Conservation (phyloP, 2,329 filamentous ascomycete species). For the Lasiodiplodia citricola region DNA sequence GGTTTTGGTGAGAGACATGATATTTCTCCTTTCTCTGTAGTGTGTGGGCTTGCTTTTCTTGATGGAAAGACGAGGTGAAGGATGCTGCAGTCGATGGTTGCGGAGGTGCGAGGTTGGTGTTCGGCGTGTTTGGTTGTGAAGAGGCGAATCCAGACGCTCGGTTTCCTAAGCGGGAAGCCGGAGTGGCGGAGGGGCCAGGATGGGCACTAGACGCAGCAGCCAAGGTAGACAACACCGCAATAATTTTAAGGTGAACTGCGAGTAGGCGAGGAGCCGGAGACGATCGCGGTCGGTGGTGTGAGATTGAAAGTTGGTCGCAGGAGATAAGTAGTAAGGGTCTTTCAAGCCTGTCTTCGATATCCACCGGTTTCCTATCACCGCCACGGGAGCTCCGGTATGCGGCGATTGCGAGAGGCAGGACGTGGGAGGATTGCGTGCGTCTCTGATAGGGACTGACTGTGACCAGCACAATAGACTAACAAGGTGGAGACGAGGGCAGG, state of each 20-base stretch:
- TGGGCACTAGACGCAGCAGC: not conserved
- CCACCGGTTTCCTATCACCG: not conserved
- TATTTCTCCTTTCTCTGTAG: not conserved
- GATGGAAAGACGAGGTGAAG: not conserved
- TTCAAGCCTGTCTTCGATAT: not conserved
- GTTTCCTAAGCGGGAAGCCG: conserved; percentile 19
- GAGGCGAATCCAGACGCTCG: not conserved
- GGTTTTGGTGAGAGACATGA: conserved; percentile 12
- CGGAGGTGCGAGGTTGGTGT: not conserved
- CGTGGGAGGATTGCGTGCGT: conserved; percentile 1
- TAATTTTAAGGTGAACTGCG: not conserved
- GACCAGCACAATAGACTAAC: conserved; percentile 12
- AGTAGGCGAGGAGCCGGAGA: too few species aligned
- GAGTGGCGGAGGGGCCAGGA: not conserved
- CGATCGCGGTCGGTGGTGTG: not conserved
- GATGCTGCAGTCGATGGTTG: not conserved
- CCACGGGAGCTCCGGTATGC: not conserved
- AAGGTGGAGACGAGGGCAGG: not conserved
- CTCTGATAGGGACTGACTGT: conserved; percentile 8
- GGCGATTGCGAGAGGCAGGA: not conserved
- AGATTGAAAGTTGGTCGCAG: not conserved
- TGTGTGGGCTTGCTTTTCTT: not conserved
- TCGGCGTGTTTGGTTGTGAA: not conserved
- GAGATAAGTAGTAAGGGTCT: not conserved
- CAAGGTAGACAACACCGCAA: not conserved